Percentiles rank a stretch among this genome's conserved stretches.
Evolutionary conservation across 805 yeast species (phyloP).

Genomic region (Cyberlindnera americana): DNA sequence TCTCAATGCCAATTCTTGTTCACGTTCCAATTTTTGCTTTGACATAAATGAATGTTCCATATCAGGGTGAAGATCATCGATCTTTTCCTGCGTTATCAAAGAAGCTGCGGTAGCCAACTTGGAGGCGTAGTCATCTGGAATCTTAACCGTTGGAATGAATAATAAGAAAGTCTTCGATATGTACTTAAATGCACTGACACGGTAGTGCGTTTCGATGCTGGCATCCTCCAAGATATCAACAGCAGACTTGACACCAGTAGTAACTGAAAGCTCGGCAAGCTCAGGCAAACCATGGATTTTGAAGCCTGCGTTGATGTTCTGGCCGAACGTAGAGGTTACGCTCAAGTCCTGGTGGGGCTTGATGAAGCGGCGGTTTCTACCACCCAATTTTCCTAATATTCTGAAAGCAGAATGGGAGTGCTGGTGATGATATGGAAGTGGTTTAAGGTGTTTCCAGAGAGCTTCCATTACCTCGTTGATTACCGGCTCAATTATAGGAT

Average conservation of each 20-base stretch:
- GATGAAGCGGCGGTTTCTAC: conserved; percentile 85
- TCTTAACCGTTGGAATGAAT: conserved; percentile 45
- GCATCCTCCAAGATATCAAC: conserved; percentile 69
- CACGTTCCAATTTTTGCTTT: conserved; percentile 51
- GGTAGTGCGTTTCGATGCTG: conserved; percentile 52
- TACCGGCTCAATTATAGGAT: conserved; percentile 95
- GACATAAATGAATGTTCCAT: conserved; percentile 41
- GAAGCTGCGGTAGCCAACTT: conserved; percentile 49
- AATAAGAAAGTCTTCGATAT: conserved; percentile 62
- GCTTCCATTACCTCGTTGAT: conserved; percentile 93
- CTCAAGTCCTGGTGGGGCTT: conserved; percentile 68
- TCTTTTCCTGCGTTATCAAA: conserved; percentile 35
- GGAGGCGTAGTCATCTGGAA: conserved; percentile 38
- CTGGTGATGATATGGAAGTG: conserved; percentile 91
- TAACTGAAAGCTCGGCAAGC: conserved; percentile 67
- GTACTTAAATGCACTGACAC: conserved; percentile 75
- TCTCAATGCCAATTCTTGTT: conserved; percentile 61
- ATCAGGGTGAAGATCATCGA: conserved; percentile 28
- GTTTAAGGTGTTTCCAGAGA: conserved; percentile 84
- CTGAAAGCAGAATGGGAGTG: conserved; percentile 93
- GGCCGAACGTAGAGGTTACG: conserved; percentile 51
- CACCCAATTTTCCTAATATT: conserved; percentile 93
- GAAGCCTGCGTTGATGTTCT: conserved; percentile 66
- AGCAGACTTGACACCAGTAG: conserved; percentile 82
- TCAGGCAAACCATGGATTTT: conserved; percentile 63